Evolutionary conservation across 2,329 filamentous ascomycete genomes (phyloP).

Genomic region (Cryphonectria japonica): DNA sequence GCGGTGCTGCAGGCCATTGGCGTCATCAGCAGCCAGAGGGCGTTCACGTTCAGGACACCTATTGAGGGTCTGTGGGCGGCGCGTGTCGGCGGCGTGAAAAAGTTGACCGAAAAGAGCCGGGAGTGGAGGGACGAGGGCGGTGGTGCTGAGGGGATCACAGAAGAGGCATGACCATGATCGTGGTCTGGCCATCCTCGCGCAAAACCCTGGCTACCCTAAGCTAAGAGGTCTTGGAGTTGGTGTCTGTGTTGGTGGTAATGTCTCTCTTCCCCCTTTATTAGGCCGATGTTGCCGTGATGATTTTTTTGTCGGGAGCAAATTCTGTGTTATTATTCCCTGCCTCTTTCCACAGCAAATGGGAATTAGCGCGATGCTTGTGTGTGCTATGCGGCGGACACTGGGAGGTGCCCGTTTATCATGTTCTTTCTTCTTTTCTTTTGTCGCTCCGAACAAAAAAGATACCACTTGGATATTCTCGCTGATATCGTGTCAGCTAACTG

Average conservation of each 20-base stretch:
- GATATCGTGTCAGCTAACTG: constrained; percentile 7
- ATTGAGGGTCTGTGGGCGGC: constrained; percentile 89
- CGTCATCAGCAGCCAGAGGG: constrained; percentile 92
- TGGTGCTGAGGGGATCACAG: constrained; percentile 68
- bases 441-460: constrained; percentile 25
- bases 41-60: constrained; percentile 89
- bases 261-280: constrained; percentile 8
- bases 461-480: constrained; percentile 23
- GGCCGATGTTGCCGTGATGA: constrained; percentile 1
- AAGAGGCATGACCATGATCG: constrained; percentile 54
- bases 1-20: constrained; percentile 95
- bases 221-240: neutral
- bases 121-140: constrained; percentile 90
- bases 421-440: constrained; percentile 17
- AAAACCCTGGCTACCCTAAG: neutral
- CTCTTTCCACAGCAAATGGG: neutral
- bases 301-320: neutral
- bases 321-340: neutral
- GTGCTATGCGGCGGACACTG: neutral
- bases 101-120: constrained; percentile 79
- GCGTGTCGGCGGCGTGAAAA: constrained; percentile 79
- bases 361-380: constrained; percentile 1
- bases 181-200: neutral
- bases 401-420: neutral
- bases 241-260: neutral